Evolutionary conservation across 768 basidiomycete species (phyloP), one percentile per base, ranked within the genome.

Genomic region (Polyporus arcularius): DNA sequence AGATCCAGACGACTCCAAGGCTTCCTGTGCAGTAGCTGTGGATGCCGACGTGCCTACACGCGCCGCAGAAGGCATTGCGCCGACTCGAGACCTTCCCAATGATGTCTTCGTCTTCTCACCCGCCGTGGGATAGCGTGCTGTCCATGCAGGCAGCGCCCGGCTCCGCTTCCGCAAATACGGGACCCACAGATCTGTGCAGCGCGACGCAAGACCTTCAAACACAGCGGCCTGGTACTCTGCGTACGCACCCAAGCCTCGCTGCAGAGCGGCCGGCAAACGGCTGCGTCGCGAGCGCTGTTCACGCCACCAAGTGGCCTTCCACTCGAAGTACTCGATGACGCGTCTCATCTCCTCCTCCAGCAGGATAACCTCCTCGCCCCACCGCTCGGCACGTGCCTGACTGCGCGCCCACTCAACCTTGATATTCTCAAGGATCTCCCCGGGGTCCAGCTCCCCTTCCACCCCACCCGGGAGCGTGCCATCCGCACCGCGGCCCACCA

Each of bases 301-400:
- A 1, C 32, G 10, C 71, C 73, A 73, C 18, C 60, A 42, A 0
- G 59, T 26, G 0, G 57, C 52, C 45, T 72, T 52, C 62, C 67
- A 71, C 16, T 61, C 45, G n/a, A 67, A 57, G 18, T 59, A 70
- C 6, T 60, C 57, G 11, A 69, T 41, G 1, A 73, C 61, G 3
- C 74, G 64, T 1, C 68, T 53, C 75, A 76, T 76, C 60, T 78
- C 76, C 55, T 77, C 76, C 14, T 63, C 51, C 0, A 78, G 59
- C 6, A 78, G 65, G 0, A 67, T 28, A n/a, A 71, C 71, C 54
- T 79, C 76, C 54, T 79, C 75, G 28, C 65, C 65, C 74, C 75
- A 78, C 0, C 72, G 65, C 49, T 71, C 61, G 1, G 71, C 72
- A 0, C 72, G 62, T 0, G 75, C 76, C 2, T 67, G 51, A 1